These are phyloP conservation scores for Phytophthora cajani DNA, from an alignment of 352 stramenopile species.

Conservation along the genomic window DNA sequence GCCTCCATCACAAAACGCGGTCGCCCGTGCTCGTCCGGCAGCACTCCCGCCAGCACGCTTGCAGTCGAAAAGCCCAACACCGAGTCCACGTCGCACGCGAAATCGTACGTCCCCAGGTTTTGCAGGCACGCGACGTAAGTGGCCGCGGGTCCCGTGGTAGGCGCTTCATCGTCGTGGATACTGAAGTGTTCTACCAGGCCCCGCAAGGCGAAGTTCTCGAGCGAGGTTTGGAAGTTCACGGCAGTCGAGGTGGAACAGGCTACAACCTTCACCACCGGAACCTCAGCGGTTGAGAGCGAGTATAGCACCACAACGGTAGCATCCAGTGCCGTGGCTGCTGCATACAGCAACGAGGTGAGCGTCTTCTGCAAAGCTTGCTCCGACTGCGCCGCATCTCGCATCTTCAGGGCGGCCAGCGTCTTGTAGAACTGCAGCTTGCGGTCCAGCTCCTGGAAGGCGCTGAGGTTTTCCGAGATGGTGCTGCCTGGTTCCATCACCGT, in stretches of 20 bases:
- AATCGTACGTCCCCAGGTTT: constrained; percentile 45
- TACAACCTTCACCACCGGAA: constrained; percentile 48
- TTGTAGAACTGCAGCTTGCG: constrained; percentile 68
- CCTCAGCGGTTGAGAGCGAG: constrained; percentile 46
- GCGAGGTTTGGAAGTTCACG: constrained; percentile 54
- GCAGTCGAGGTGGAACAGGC: constrained; percentile 54
- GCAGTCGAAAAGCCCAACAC: constrained; percentile 30
- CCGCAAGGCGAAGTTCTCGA: constrained; percentile 59
- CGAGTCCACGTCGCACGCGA: constrained; percentile 54
- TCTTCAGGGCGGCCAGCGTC: constrained; percentile 55
- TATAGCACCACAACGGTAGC: constrained; percentile 66
- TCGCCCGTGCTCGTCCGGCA: constrained; percentile 57
- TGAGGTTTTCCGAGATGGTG: constrained; percentile 47
- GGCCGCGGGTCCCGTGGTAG: constrained; percentile 20
- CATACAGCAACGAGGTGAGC: constrained; percentile 51
- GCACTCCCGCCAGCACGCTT: constrained; percentile 37
- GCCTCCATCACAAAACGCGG: constrained; percentile 71
- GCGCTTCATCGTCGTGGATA: constrained; percentile 14
- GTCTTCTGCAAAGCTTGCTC: constrained; percentile 56
- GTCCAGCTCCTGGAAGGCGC: constrained; percentile 44
- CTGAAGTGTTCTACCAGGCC: constrained; percentile 44
- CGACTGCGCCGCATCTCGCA: constrained; percentile 47
- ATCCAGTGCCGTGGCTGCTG: constrained; percentile 44
- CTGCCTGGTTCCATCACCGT: constrained; percentile 44
- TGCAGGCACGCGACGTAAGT: constrained; percentile 61